Conservation (phyloP, 1,139 yeast genomes). For the Candida labiduridarum region DNA sequence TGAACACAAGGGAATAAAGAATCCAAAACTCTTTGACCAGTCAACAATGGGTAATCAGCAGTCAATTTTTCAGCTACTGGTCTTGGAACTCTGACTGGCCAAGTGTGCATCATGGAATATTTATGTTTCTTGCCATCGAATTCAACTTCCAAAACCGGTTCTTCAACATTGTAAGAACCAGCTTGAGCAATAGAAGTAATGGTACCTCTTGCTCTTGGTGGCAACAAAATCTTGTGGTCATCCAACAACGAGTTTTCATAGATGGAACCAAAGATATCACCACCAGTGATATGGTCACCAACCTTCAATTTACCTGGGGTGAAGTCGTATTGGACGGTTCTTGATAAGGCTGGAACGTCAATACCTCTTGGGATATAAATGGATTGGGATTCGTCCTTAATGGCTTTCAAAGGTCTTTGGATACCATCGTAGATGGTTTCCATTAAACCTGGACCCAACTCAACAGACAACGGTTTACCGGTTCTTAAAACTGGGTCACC, state of each 20-base stretch:
- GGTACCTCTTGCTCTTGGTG: slow-evolving; percentile 99
- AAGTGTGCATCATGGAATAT: slow-evolving; percentile 95
- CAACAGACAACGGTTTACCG: slow-evolving; percentile 97
- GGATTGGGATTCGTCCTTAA: slow-evolving; percentile 81
- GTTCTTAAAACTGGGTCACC: slow-evolving; percentile 99
- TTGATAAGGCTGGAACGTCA: slow-evolving; percentile 89
- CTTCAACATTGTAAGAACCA: slow-evolving; percentile 90
- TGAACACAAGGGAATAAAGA: slow-evolving; percentile 98
- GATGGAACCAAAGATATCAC: slow-evolving; percentile 93
- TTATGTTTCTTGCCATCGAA: slow-evolving; percentile 82
- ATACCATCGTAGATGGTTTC: slow-evolving; percentile 99
- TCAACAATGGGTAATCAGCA: slow-evolving; percentile 91
- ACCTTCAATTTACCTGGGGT: slow-evolving; percentile 77
- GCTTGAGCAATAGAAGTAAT: slow-evolving; percentile 84
- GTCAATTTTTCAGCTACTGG: slow-evolving; percentile 93
- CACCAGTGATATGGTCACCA: slow-evolving; percentile 98
- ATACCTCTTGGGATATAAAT: slow-evolving; percentile 99
- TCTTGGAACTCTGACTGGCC: slow-evolving; percentile 99
- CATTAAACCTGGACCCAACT: slow-evolving; percentile 98
- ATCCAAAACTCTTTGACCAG: slow-evolving; percentile 98
- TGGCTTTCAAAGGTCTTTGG: slow-evolving; percentile 95
- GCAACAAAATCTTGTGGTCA: slow-evolving; percentile 91
- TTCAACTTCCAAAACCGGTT: slow-evolving; percentile 87
- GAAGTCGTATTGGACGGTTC: slow-evolving; percentile 83
- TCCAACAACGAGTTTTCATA: slow-evolving; percentile 90